Evolutionary conservation across 768 basidiomycete species (phyloP).

Genomic region (Cubamyces sp.): DNA sequence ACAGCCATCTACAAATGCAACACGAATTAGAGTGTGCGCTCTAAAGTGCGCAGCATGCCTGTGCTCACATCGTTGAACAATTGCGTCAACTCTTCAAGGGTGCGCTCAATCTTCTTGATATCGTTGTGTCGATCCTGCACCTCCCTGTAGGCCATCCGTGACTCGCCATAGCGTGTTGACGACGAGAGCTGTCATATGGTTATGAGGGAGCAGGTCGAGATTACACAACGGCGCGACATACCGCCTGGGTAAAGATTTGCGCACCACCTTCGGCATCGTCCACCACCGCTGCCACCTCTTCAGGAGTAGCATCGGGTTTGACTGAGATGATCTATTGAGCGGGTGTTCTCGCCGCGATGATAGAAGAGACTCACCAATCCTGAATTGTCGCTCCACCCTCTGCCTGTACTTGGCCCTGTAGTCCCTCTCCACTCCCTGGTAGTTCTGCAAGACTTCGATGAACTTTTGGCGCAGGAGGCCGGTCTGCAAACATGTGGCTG

Average conservation of each 20-base stretch:
- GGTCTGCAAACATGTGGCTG: slow-evolving; percentile 7
- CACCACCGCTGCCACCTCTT: slow-evolving; percentile 86
- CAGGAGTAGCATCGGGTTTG: slow-evolving; percentile 90
- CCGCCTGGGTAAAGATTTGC: slow-evolving; percentile 92
- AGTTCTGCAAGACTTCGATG: slow-evolving; percentile 83
- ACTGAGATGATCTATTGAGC: slow-evolving; percentile 46
- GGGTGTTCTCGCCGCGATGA: neutral
- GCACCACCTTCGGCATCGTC: slow-evolving; percentile 71
- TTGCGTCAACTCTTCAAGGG: slow-evolving; percentile 86
- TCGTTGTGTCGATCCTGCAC: slow-evolving; percentile 90
- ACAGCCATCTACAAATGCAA: slow-evolving; percentile 64
- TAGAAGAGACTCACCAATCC: slow-evolving; percentile 57
- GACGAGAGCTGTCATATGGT: slow-evolving; percentile 57
- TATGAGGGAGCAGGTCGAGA: neutral
- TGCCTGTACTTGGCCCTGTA: slow-evolving; percentile 80
- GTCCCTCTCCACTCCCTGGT: slow-evolving; percentile 81
- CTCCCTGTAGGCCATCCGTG: slow-evolving; percentile 81
- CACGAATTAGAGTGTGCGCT: neutral
- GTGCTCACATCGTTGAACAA: slow-evolving; percentile 75
- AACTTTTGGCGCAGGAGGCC: slow-evolving; percentile 51
- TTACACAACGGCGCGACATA: slow-evolving; percentile 36
- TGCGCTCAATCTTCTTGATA: slow-evolving; percentile 82
- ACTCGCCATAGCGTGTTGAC: slow-evolving; percentile 83
- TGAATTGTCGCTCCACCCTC: slow-evolving; percentile 84
- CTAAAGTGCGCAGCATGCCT: neutral